phyloP scores from a whole-genome alignment of 2,329 filamentous ascomycete genomes.

The Fusarium citri region DNA sequence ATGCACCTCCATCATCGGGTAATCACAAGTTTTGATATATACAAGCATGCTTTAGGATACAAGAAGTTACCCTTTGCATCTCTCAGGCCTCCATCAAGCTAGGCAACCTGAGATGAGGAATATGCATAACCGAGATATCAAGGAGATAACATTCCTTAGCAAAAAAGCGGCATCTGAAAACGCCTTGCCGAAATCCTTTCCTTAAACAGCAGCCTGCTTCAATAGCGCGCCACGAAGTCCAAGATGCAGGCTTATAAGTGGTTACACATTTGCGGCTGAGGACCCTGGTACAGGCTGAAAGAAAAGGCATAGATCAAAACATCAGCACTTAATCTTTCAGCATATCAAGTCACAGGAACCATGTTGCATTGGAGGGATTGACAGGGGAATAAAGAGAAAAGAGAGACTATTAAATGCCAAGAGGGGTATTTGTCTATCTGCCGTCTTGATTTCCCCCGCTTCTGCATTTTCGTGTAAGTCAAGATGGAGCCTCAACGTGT shows the following conservation, averaged over 20 bases:
- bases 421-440: conserved; percentile 3
- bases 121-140: fast-evolving
- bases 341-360: background rate
- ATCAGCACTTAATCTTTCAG: conserved; percentile 15
- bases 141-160: background rate
- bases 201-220: conserved; percentile 14
- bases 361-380: conserved; percentile 1
- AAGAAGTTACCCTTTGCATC: too few species aligned
- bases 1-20: too few species aligned
- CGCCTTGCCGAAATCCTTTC: conserved; percentile 1
- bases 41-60: too few species aligned
- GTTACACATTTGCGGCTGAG: conserved; percentile 33
- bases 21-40: too few species aligned
- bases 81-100: too few species aligned
- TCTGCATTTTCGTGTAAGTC: conserved; percentile 10
- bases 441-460: conserved; percentile 26
- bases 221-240: conserved; percentile 33
- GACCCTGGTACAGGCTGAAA: conserved; percentile 19
- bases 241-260: conserved; percentile 7
- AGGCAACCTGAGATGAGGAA: background rate
- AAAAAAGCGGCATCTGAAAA: conserved; percentile 2
- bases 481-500: conserved; percentile 29
- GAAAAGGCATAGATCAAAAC: background rate
- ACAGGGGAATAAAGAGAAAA: conserved; percentile 2
- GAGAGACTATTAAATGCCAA: conserved; percentile 15